phyloP scores from a whole-genome alignment of 495 filamentous ascomycete species.

The Extremus antarcticus region DNA sequence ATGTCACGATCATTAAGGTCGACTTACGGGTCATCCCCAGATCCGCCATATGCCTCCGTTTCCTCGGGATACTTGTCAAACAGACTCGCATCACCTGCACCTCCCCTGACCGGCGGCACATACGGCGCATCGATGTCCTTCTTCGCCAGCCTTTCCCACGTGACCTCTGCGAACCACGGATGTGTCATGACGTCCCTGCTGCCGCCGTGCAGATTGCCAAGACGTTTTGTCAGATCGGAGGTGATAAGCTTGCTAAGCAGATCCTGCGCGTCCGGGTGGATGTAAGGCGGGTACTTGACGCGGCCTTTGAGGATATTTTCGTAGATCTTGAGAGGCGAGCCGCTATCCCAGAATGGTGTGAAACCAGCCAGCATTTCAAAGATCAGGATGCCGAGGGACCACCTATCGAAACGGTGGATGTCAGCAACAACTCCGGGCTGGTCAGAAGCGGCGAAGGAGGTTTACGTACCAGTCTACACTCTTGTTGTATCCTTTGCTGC shows the following conservation, averaged over 20 bases:
- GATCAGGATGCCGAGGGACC: constrained; percentile 95
- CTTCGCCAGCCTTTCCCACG: constrained; percentile 83
- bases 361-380: constrained; percentile 99
- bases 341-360: constrained; percentile 96
- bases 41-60: constrained; percentile 73
- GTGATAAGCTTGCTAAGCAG: constrained; percentile 89
- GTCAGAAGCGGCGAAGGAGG: not conserved
- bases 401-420: constrained; percentile 44
- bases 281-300: constrained; percentile 91
- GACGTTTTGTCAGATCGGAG: constrained; percentile 81
- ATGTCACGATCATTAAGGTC: not conserved
- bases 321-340: constrained; percentile 97
- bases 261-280: constrained; percentile 87
- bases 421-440: not conserved
- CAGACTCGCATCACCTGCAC: constrained; percentile 89
- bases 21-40: constrained; percentile 73
- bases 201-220: constrained; percentile 91
- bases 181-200: constrained; percentile 89
- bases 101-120: constrained; percentile 88
- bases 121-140: constrained; percentile 99
- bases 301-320: constrained; percentile 92
- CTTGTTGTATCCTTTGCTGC: constrained; percentile 97
- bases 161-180: constrained; percentile 93
- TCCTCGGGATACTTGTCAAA: constrained; percentile 98
- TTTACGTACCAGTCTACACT: constrained; percentile 86